phyloP scores from a whole-genome alignment of 345 rosid species.

The Stellera chamaejasme region DNA sequence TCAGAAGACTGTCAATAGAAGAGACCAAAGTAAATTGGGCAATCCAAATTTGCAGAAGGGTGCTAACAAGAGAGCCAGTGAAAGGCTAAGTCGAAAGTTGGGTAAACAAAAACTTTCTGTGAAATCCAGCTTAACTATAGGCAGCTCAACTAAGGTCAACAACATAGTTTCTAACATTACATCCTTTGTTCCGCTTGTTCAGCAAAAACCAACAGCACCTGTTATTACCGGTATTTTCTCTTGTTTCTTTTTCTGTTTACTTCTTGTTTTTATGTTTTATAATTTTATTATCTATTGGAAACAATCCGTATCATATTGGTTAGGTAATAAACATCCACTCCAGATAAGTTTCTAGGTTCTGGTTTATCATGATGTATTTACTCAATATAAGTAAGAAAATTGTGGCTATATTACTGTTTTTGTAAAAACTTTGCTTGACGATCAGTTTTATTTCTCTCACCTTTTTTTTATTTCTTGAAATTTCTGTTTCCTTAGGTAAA shows the following conservation, averaged over 20 bases:
- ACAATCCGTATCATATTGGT: neutral
- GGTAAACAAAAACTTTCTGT: slow-evolving; percentile 53
- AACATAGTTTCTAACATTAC: slow-evolving; percentile 69
- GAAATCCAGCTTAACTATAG: slow-evolving; percentile 35
- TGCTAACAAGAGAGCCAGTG: slow-evolving; percentile 26
- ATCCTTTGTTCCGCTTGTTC: slow-evolving; percentile 83
- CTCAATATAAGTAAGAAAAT: too few relatives aligned
- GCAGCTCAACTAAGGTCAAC: slow-evolving; percentile 40
- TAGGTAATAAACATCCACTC: neutral
- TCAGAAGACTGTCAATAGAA: slow-evolving; percentile 36
- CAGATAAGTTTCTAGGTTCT: too few relatives aligned
- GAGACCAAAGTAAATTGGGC: slow-evolving; percentile 31
- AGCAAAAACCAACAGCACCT: slow-evolving; percentile 61
- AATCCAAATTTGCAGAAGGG: slow-evolving; percentile 24
- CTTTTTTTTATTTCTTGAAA: slow-evolving; percentile 1
- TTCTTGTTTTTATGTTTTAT: neutral
- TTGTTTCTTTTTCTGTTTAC: neutral
- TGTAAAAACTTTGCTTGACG: too few relatives aligned
- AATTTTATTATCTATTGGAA: too few relatives aligned
- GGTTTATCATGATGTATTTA: too few relatives aligned
- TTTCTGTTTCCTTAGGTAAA: slow-evolving; percentile 43
- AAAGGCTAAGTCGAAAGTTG: slow-evolving; percentile 38
- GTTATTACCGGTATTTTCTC: slow-evolving; percentile 43
- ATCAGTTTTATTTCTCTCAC: neutral
- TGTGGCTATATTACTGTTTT: too few relatives aligned